These are phyloP conservation scores for bread wheat (Triticum aestivum) DNA, from an alignment of 176 grass and related monocot species.

Conservation along the genomic window IWGSC_CS_RefSeq_v2.1 NC_057798.1:8071683-8072182, in stretches of 20 bases:
- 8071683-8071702: slow-evolving; percentile 2
- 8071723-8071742: slow-evolving; percentile 6
- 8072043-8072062: background rate
- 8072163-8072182: background rate
- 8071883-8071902: slow-evolving; percentile 24
- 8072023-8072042: background rate
- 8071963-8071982: slow-evolving; percentile 29
- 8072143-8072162: slow-evolving; percentile 28
- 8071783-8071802: slow-evolving; percentile 30
- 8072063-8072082: background rate
- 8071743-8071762: background rate
- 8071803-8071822: slow-evolving; percentile 24
- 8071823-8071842: background rate
- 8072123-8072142: slow-evolving; percentile 17
- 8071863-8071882: slow-evolving; percentile 17
- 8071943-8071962: background rate
- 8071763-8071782: slow-evolving; percentile 11
- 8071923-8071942: background rate
- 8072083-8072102: background rate
- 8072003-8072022: slow-evolving; percentile 19
- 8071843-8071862: slow-evolving; percentile 8
- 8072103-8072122: background rate
- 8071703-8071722: slow-evolving; percentile 7
- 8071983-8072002: slow-evolving; percentile 3
- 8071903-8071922: background rate